phyloP scores from a whole-genome alignment of 805 yeast species.

The Teunomyces cretensis region DNA sequence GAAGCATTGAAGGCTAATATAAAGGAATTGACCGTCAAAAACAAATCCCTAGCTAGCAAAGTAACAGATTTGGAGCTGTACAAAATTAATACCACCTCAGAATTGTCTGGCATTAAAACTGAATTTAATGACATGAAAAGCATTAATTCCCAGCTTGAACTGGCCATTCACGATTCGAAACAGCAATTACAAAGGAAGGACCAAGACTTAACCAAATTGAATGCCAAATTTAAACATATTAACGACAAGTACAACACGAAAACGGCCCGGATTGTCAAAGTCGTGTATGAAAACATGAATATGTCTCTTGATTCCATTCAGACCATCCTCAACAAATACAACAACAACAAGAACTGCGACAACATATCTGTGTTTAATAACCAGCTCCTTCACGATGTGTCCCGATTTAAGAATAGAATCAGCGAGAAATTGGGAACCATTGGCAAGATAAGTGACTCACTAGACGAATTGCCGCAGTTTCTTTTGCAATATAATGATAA shows the following conservation, averaged over 20 bases:
- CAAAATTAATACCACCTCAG: neutral
- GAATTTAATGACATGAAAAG: neutral
- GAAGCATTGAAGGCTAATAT: slow-evolving; percentile 27
- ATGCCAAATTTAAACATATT: slow-evolving; percentile 9
- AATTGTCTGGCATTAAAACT: neutral
- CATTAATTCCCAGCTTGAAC: slow-evolving; percentile 1
- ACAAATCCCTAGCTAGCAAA: slow-evolving; percentile 1
- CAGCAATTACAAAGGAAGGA: slow-evolving; percentile 3
- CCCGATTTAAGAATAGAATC: slow-evolving; percentile 7
- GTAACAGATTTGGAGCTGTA: neutral
- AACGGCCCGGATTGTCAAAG: slow-evolving; percentile 10
- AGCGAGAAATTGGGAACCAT: slow-evolving; percentile 6
- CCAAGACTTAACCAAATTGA: slow-evolving; percentile 6
- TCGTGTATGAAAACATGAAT: slow-evolving; percentile 11
- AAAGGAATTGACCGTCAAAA: slow-evolving; percentile 25
- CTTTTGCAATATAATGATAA: slow-evolving; percentile 10
- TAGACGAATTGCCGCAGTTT: slow-evolving; percentile 8
- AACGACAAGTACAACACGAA: slow-evolving; percentile 12
- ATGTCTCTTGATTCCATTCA: slow-evolving; percentile 10
- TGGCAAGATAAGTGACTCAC: slow-evolving; percentile 8
- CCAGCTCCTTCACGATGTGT: slow-evolving; percentile 4
- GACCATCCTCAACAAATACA: slow-evolving; percentile 3
- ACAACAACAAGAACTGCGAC: slow-evolving; percentile 5
- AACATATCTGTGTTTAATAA: slow-evolving; percentile 1
- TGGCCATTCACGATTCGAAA: neutral